Conservation (phyloP, 192 early-diverging fungal species). For the Spizellomyces sp. region DNA sequence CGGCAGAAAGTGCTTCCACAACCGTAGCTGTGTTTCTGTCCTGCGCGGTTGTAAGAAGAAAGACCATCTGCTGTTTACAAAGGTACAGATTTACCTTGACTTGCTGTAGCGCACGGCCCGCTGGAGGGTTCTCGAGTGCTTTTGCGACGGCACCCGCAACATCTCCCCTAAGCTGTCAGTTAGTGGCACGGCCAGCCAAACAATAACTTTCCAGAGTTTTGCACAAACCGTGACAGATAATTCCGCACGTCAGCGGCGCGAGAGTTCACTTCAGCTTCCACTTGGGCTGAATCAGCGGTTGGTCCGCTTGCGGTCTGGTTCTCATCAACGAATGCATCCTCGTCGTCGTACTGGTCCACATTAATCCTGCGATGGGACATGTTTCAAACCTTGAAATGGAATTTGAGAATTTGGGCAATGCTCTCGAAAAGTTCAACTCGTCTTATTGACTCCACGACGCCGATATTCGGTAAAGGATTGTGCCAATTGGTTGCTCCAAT, state of each 20-base stretch:
- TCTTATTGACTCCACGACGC: too few species aligned
- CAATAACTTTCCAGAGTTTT: too few species aligned
- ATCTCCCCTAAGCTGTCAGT: constrained; percentile 24
- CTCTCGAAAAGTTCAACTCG: too few species aligned
- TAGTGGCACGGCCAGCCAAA: not conserved
- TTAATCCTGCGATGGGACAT: constrained; percentile 75
- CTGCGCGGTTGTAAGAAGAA: constrained; percentile 34
- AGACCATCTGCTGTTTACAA: not conserved
- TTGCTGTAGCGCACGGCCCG: constrained; percentile 32
- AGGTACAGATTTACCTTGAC: constrained; percentile 25
- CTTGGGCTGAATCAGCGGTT: constrained; percentile 38
- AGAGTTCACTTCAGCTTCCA: constrained; percentile 55
- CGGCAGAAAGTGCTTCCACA: constrained; percentile 77
- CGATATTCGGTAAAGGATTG: too few species aligned
- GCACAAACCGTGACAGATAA: constrained; percentile 63
- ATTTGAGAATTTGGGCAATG: too few species aligned
- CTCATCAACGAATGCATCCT: constrained; percentile 54
- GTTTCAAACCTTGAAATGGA: not conserved
- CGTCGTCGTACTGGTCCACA: constrained; percentile 66
- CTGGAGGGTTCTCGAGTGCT: constrained; percentile 43
- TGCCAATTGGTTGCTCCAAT: too few species aligned
- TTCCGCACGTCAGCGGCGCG: constrained; percentile 66
- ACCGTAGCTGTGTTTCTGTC: constrained; percentile 75
- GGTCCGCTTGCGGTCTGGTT: constrained; percentile 36
- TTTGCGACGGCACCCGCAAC: constrained; percentile 34